These are phyloP conservation scores for Roridomyces roridus DNA, from an alignment of 768 basidiomycete species.

Conservation along the genomic window DNA sequence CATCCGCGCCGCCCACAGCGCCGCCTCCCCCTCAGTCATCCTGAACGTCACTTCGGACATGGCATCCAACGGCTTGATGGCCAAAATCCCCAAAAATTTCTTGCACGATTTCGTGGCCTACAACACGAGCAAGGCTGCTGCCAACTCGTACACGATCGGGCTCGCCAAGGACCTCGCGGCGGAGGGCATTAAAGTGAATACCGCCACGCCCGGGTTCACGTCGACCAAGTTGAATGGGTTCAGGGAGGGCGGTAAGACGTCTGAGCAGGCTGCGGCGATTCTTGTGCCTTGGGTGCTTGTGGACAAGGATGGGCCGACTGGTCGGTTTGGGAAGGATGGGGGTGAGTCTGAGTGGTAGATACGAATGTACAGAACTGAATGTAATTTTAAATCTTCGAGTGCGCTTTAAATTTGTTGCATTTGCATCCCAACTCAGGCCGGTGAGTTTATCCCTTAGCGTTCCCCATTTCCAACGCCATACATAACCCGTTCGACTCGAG, in stretches of 20 bases:
- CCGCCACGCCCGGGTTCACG: slow-evolving; percentile 66
- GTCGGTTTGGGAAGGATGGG: no score
- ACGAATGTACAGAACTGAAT: no score
- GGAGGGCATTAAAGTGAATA: slow-evolving; percentile 63
- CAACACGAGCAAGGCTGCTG: slow-evolving; percentile 76
- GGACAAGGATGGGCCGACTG: slow-evolving; percentile 47
- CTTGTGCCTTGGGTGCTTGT: slow-evolving; percentile 47
- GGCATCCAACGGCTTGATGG: slow-evolving; percentile 47
- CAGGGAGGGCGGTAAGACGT: slow-evolving; percentile 41
- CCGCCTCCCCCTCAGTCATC: slow-evolving; percentile 37
- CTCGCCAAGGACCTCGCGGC: slow-evolving; percentile 65
- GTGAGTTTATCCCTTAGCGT: no score
- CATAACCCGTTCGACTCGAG: no score
- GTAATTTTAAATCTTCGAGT: no score
- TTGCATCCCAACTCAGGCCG: no score
- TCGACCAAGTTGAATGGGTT: slow-evolving; percentile 48
- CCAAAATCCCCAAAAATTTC: slow-evolving; percentile 31
- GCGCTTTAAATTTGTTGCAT: no score
- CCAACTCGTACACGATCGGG: slow-evolving; percentile 62
- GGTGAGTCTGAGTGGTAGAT: no score
- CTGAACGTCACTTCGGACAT: slow-evolving; percentile 51
- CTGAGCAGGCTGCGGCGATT: slow-evolving; percentile 38
- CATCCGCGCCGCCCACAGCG: slow-evolving; percentile 33
- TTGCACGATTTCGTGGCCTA: slow-evolving; percentile 50
- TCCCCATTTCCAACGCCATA: no score